Conservation (phyloP, 2,329 filamentous ascomycete species). For the Pseudogymnoascus sp. region DNA sequence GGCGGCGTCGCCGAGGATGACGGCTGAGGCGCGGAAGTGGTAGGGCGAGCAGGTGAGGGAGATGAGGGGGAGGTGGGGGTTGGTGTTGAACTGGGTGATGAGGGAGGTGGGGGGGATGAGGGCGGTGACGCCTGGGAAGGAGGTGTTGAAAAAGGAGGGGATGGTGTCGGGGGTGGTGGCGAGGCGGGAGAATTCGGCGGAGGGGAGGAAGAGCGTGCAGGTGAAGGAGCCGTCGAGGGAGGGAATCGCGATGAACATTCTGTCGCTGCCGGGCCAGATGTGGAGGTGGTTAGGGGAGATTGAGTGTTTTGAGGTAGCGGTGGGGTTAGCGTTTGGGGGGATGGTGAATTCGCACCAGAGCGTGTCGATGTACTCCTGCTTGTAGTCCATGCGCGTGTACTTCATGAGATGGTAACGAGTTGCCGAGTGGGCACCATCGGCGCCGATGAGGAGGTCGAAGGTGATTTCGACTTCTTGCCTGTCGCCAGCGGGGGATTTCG, state of each 20-base stretch:
- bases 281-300: constrained; percentile 92
- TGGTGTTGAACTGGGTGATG: constrained; percentile 63
- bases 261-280: constrained; percentile 89
- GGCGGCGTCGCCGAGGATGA: constrained; percentile 86
- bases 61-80: constrained; percentile 87
- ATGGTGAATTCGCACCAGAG: constrained; percentile 96
- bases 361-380: constrained; percentile 91
- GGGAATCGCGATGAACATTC: constrained; percentile 98
- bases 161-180: constrained; percentile 53
- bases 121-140: constrained; percentile 79
- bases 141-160: constrained; percentile 64
- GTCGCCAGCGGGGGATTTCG: constrained; percentile 26
- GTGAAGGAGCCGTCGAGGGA: constrained; percentile 82
- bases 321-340: constrained; percentile 35
- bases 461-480: constrained; percentile 63
- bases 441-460: constrained; percentile 92
- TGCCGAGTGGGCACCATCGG: constrained; percentile 89
- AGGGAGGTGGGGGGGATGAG: constrained; percentile 62
- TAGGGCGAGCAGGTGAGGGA: constrained; percentile 89
- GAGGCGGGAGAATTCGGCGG: constrained; percentile 57
- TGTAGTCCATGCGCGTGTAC: constrained; percentile 79
- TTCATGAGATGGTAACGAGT: constrained; percentile 95
- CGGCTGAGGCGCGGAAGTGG: constrained; percentile 66
- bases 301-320: constrained; percentile 46
- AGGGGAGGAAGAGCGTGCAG: constrained; percentile 84